Conservation (phyloP, 139 green algal species). For the Coelastrella sp. region DNA sequence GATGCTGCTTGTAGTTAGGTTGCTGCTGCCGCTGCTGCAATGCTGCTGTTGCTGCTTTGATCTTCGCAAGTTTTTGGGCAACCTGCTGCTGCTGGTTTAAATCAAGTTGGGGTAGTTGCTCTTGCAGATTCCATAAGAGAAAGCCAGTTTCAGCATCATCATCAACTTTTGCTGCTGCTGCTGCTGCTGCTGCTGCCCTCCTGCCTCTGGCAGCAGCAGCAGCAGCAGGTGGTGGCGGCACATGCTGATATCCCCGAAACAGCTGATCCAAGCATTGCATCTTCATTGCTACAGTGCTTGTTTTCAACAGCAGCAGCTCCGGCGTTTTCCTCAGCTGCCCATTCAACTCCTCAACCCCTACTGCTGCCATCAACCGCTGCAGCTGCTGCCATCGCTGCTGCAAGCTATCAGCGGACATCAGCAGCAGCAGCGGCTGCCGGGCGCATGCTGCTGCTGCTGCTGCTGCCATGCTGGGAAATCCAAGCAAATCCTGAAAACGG, state of each 20-base stretch:
- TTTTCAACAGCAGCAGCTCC: conserved; percentile 30
- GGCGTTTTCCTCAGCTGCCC: conserved; percentile 11
- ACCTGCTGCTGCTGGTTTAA: not conserved
- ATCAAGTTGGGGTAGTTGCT: not conserved
- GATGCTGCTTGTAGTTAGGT: not conserved
- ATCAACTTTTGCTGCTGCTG: conserved; percentile 6
- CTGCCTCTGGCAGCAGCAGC: not conserved
- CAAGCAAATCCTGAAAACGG: not conserved
- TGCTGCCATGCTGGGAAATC: not conserved
- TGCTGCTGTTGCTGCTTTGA: not conserved
- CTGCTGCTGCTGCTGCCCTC: not conserved
- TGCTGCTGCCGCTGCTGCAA: not conserved
- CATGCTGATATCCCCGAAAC: no score
- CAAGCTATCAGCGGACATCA: not conserved
- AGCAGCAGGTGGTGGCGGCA: no score
- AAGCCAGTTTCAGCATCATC: no score
- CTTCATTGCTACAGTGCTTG: conserved; percentile 12
- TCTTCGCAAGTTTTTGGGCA: not conserved
- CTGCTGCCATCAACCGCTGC: conserved; percentile 23
- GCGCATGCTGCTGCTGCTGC: not conserved
- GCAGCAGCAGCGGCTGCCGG: conserved; percentile 30
- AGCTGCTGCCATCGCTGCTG: conserved; percentile 27
- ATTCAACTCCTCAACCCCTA: not conserved
- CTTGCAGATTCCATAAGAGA: not conserved
- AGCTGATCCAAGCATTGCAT: conserved; percentile 23